A percentile compares a stretch with the other conserved stretches of the same genome.
Evolutionary conservation across 768 basidiomycete genomes (phyloP).

Genomic region (Psilocybe cyanescens): DNA sequence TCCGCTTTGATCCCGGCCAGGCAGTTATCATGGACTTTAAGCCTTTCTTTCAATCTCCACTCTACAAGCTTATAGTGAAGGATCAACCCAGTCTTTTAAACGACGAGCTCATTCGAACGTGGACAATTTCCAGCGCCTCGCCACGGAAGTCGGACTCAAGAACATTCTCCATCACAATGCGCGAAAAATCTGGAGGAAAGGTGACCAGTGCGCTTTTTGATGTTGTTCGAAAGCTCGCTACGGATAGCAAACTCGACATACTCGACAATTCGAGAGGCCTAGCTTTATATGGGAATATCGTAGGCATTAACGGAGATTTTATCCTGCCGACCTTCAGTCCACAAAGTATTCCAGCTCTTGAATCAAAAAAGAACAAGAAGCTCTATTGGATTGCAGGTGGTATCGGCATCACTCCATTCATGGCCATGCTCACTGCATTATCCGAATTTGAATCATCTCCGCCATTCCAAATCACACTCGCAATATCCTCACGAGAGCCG

Average conservation of each 20-base stretch:
- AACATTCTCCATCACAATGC: slow-evolving; percentile 51
- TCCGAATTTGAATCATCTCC: slow-evolving; percentile 11
- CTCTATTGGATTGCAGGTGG: slow-evolving; percentile 65
- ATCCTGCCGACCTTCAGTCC: slow-evolving; percentile 24
- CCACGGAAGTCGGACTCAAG: slow-evolving; percentile 5
- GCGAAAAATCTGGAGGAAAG: slow-evolving; percentile 52
- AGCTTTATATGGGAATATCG: slow-evolving; percentile 42
- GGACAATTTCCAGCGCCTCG: slow-evolving; percentile 52
- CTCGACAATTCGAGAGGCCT: slow-evolving; percentile 18
- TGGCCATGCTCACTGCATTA: slow-evolving; percentile 50
- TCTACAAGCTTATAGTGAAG: slow-evolving; percentile 55
- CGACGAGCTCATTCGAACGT: slow-evolving; percentile 67
- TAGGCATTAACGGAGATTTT: slow-evolving; percentile 60
- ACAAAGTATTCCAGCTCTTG: neutral
- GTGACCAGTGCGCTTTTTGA: slow-evolving; percentile 58
- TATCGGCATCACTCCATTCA: slow-evolving; percentile 66
- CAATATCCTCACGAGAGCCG: slow-evolving; percentile 57
- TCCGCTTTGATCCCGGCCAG: slow-evolving; percentile 50
- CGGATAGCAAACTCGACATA: slow-evolving; percentile 37
- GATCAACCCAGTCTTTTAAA: slow-evolving; percentile 48
- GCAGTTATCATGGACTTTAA: slow-evolving; percentile 59
- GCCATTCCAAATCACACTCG: slow-evolving; percentile 43
- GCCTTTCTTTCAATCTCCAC: slow-evolving; percentile 47
- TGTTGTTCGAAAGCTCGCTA: slow-evolving; percentile 45
- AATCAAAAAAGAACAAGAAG: slow-evolving; percentile 10